phyloP scores from a whole-genome alignment of 192 early-diverging fungal species.

The Pecoramyces ruminantium region DNA sequence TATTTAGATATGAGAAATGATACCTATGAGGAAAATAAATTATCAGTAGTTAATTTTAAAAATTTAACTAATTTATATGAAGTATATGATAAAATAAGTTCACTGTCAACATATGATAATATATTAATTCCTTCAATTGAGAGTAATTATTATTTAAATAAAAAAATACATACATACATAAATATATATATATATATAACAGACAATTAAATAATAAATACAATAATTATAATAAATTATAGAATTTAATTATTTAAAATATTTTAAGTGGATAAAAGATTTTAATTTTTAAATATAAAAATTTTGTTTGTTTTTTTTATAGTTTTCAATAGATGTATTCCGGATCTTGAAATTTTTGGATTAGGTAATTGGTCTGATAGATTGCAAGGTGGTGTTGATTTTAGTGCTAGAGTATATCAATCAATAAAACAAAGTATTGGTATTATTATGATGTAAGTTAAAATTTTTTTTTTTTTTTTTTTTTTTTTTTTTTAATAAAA shows the following conservation, averaged over 20 bases:
- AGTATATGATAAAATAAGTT: background rate
- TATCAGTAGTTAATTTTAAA: background rate
- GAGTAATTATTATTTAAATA: background rate
- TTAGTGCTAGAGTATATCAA: background rate
- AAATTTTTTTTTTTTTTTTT: no score
- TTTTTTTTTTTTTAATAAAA: no score
- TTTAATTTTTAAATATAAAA: no score
- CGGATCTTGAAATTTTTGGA: background rate
- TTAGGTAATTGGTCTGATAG: background rate
- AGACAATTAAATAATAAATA: no score
- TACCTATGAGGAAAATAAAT: background rate
- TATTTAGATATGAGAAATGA: background rate
- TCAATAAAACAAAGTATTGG: background rate
- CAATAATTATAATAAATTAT: no score
- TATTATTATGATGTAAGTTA: background rate
- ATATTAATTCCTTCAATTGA: background rate
- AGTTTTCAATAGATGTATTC: background rate
- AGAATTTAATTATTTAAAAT: no score
- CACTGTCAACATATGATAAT: background rate
- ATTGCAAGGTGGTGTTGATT: background rate
- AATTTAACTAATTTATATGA: background rate
- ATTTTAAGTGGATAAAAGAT: no score
- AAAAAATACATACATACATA: background rate
- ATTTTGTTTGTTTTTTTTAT: no score
- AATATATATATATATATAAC: background rate